Evolutionary conservation across 441 rosid genomes (phyloP).

Genomic region (Melastoma candidum): DNA sequence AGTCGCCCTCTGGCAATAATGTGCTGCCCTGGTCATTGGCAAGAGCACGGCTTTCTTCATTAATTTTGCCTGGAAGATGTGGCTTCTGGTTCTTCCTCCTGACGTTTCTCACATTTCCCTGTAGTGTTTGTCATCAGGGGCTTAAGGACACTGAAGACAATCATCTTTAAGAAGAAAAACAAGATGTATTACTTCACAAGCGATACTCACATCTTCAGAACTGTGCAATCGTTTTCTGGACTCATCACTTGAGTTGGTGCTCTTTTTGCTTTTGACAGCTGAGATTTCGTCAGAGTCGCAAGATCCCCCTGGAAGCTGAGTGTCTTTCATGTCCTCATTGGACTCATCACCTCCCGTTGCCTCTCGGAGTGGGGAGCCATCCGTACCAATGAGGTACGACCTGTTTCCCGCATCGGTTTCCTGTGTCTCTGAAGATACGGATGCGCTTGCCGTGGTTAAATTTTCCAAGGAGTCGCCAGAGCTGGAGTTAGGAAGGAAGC

Average conservation of each 20-base stretch:
- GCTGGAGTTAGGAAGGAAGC: constrained; percentile 17
- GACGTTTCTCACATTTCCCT: constrained; percentile 20
- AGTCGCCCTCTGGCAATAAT: constrained; percentile 51
- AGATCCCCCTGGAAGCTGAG: constrained; percentile 14
- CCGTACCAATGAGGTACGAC: constrained; percentile 31
- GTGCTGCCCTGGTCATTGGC: constrained; percentile 29
- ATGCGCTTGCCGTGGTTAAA: constrained; percentile 15
- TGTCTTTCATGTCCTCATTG: constrained; percentile 8
- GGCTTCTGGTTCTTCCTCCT: constrained; percentile 35
- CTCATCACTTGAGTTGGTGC: constrained; percentile 19
- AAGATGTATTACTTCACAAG: no score
- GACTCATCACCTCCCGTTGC: constrained; percentile 22
- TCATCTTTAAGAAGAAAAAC: no score
- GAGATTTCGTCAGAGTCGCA: constrained; percentile 7
- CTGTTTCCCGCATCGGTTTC: constrained; percentile 25
- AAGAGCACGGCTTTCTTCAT: constrained; percentile 24
- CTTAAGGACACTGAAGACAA: constrained; percentile 11
- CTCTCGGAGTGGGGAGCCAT: constrained; percentile 23
- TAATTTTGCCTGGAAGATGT: constrained; percentile 19
- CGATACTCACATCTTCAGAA: constrained; percentile 38
- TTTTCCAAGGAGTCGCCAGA: constrained; percentile 23
- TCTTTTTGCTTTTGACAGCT: constrained; percentile 19
- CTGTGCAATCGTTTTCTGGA: constrained; percentile 45
- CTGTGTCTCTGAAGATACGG: constrained; percentile 29
- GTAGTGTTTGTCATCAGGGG: constrained; percentile 25